Evolutionary conservation across 805 yeast genomes (phyloP), one percentile per base, ranked within the genome.

Genomic region (Metschnikowia noctiluminum): DNA sequence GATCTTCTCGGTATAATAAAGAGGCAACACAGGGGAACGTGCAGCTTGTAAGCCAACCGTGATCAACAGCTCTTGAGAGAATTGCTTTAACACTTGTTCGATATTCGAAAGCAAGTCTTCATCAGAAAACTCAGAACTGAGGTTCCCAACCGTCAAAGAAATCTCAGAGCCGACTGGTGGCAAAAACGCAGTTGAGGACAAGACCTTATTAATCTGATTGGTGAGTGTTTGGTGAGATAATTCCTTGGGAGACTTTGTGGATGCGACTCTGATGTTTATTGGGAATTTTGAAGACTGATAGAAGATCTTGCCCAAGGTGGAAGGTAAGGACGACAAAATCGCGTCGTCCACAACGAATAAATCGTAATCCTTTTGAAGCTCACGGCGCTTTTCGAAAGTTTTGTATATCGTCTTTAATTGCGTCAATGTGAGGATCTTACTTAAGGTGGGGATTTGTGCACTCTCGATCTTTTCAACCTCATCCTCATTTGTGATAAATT

Each of bases 351-450:
- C 84, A 38, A 94, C 63, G 66, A 94, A 88, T 52, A 89, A 56
- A 59, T 90, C 96, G 63, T 80, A 87, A 50, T 81, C 82, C 13
- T 75, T 65, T 38, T 77, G 68, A 51, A 94, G 80, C 53, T 82
- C 84, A 65, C 97, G 83, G 66, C 90, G 84, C 51, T 90, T 84
- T 68, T 94, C 97, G 60, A 73, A 94, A n/a, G 88, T 81, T 70
- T 89, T 89, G 76, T 82, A 92, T 52, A 85, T 86, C 32, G 90
- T 87, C 66, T 89, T 89, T 54, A 94, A 75, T 57, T 89, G 86
- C 40, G 81, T 75, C 47, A 85, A 84, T 6, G 94, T 78, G 32
- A 90, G 75, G 46, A 91, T 82, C 59, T 78, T 77, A 21, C 66
- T 49, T 39, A 81, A 66, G 36, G 78, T 66, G 21, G 79, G 77